phyloP scores from a whole-genome alignment of 2,329 filamentous ascomycete species.

The Ophiocordyceps camponoti-saundersi region DNA sequence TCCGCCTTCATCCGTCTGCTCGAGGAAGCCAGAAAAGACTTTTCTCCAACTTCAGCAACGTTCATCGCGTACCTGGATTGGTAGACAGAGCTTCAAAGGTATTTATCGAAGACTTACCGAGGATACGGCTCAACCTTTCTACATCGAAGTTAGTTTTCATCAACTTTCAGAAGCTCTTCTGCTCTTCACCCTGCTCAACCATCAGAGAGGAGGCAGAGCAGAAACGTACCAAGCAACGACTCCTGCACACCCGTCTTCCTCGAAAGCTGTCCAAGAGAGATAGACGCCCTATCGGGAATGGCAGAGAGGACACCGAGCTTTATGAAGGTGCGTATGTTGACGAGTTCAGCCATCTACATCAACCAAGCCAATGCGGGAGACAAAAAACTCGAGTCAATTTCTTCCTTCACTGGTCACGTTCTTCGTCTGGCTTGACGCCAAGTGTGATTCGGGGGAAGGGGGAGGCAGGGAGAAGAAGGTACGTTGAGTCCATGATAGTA shows the following conservation, averaged over 20 bases:
- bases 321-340: neutral
- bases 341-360: neutral
- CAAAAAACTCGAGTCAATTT: too few relatives aligned
- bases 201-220: neutral
- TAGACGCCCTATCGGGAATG: neutral
- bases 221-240: neutral
- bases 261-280: neutral
- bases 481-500: neutral
- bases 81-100: too few relatives aligned
- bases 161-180: too few relatives aligned
- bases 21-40: conserved; percentile 14
- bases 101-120: conserved; percentile 9
- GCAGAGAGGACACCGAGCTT: neutral
- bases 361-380: too few relatives aligned
- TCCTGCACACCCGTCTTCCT: neutral
- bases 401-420: too few relatives aligned
- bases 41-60: neutral
- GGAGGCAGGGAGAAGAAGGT: neutral
- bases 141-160: neutral
- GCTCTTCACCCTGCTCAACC: too few relatives aligned
- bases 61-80: too few relatives aligned
- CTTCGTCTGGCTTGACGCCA: neutral
- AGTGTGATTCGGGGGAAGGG: neutral
- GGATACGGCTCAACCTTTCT: conserved; percentile 12
- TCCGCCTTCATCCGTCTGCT: conserved; percentile 6